Conservation (phyloP, 352 stramenopile species). For the Globisporangium canariense region DNA sequence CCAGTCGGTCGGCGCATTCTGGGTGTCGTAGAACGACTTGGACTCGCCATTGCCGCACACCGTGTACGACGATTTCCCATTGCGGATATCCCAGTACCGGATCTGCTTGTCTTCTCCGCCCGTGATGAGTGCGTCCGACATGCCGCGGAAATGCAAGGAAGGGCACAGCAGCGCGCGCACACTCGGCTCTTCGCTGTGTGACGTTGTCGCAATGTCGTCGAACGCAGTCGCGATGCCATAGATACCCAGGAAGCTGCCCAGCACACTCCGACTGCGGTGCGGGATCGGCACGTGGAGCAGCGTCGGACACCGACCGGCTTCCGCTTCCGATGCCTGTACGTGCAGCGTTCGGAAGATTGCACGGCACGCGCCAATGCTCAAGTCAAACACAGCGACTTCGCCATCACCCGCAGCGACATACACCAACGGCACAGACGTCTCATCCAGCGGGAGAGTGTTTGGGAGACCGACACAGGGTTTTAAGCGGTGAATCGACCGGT, state of each 20-base stretch:
- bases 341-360: slow-evolving; percentile 92
- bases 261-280: slow-evolving; percentile 59
- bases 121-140: slow-evolving; percentile 88
- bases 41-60: slow-evolving; percentile 86
- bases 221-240: slow-evolving; percentile 78
- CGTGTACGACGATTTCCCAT: slow-evolving; percentile 92
- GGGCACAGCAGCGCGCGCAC: slow-evolving; percentile 88
- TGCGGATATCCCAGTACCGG: slow-evolving; percentile 96
- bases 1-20: slow-evolving; percentile 71
- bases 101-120: slow-evolving; percentile 94
- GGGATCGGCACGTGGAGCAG: slow-evolving; percentile 75
- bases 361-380: slow-evolving; percentile 87
- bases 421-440: slow-evolving; percentile 86
- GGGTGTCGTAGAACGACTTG: slow-evolving; percentile 88
- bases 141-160: slow-evolving; percentile 82
- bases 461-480: slow-evolving; percentile 81
- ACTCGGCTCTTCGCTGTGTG: slow-evolving; percentile 71
- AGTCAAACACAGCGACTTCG: slow-evolving; percentile 87
- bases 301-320: slow-evolving; percentile 71
- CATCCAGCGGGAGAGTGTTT: slow-evolving; percentile 66
- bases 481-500: slow-evolving; percentile 87
- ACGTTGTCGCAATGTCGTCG: slow-evolving; percentile 75
- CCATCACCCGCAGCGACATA: slow-evolving; percentile 93
- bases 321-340: slow-evolving; percentile 64
- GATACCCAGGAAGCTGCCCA: slow-evolving; percentile 79